phyloP scores from a whole-genome alignment of 148 eudicot species.

The Chenopodium suecicum region DNA sequence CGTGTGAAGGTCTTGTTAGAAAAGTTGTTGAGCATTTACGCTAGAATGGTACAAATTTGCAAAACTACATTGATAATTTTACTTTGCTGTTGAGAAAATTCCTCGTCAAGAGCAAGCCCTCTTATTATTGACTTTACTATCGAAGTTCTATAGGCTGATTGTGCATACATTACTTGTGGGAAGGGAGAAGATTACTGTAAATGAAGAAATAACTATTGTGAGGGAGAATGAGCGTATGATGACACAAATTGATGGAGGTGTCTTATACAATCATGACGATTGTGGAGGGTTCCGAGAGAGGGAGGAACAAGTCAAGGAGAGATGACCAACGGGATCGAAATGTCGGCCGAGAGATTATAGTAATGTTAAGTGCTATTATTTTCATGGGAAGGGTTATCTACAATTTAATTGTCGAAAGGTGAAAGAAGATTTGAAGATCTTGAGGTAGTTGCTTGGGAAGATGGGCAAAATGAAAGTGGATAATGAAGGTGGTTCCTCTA shows the following conservation, averaged over 20 bases:
- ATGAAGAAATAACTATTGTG: too few species aligned
- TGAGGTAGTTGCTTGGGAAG: not conserved
- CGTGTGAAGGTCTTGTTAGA: not conserved
- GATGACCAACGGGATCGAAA: not conserved
- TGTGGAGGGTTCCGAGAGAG: not conserved
- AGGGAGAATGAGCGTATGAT: not conserved
- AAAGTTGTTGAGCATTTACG: not conserved
- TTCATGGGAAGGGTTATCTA: not conserved
- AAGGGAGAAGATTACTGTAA: not conserved
- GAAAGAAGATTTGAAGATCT: not conserved
- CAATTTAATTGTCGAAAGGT: not conserved
- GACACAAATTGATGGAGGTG: not conserved
- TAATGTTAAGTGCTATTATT: not conserved
- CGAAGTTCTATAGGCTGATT: not conserved
- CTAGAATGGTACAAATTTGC: not conserved
- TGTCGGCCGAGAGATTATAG: not conserved
- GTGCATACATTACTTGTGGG: too few species aligned
- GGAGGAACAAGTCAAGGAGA: not conserved
- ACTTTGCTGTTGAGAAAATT: not conserved
- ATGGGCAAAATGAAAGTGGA: not conserved
- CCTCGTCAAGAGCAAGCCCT: too few species aligned
- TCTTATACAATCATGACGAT: too few species aligned
- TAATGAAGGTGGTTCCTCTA: not conserved
- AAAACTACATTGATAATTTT: too few species aligned
- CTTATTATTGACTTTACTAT: not conserved